Percentiles rank a stretch among this genome's conserved stretches.
Conservation (phyloP, 2,329 filamentous ascomycete species). For the Curvularia sp. region DNA sequence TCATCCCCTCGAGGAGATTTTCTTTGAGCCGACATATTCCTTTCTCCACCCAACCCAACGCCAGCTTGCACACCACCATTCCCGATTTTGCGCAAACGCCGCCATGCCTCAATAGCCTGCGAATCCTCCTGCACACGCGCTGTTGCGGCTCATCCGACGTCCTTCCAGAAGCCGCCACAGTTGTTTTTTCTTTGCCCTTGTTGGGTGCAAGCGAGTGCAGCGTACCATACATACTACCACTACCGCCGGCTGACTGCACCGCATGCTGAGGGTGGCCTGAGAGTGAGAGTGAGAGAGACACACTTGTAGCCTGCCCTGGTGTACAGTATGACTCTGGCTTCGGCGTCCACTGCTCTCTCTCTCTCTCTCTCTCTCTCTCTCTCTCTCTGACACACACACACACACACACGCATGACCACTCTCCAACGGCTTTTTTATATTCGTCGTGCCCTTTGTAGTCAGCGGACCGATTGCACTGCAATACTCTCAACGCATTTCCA, state of each 20-base stretch:
- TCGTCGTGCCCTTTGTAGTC: slow-evolving; percentile 11
- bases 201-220: slow-evolving; percentile 2
- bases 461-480: slow-evolving; percentile 29
- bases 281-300: background rate
- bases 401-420: slow-evolving; percentile 13
- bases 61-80: slow-evolving; percentile 18
- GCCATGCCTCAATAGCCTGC: slow-evolving; percentile 23
- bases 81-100: slow-evolving; percentile 31
- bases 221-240: slow-evolving; percentile 14
- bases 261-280: slow-evolving; percentile 7
- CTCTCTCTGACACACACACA: no score
- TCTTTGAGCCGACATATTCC: slow-evolving; percentile 28
- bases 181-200: slow-evolving; percentile 21
- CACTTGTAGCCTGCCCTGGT: background rate
- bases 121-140: slow-evolving; percentile 22
- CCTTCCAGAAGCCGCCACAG: slow-evolving; percentile 44
- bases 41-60: slow-evolving; percentile 22
- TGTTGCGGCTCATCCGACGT: slow-evolving; percentile 24
- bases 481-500: slow-evolving; percentile 26
- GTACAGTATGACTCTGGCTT: slow-evolving; percentile 4
- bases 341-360: slow-evolving; percentile 6
- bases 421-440: slow-evolving; percentile 41
- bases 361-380: no score
- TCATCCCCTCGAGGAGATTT: slow-evolving; percentile 42
- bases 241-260: slow-evolving; percentile 3